Conservation (phyloP, 1,284 basidiomycete genomes). For the Wolfiporia cocos region DNA sequence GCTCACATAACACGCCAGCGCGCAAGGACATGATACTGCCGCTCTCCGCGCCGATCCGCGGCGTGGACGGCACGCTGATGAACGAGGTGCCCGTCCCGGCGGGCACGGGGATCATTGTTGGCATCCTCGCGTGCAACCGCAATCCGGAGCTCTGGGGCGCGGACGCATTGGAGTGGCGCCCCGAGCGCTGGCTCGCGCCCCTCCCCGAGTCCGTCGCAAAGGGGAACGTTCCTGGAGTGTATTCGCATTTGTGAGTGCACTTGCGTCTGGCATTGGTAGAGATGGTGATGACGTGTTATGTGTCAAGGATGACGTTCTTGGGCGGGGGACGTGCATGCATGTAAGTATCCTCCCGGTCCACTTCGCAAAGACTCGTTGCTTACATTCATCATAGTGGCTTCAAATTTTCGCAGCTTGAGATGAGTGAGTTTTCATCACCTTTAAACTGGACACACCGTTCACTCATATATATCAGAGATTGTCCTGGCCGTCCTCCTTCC, state of each 20-base stretch:
- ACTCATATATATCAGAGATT: conserved; percentile 12
- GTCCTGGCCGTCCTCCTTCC: conserved; percentile 13
- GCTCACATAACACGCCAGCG: too few species aligned
- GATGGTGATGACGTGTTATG: background rate
- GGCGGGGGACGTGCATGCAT: conserved; percentile 17
- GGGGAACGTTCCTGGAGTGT: conserved; percentile 14
- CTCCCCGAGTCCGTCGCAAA: conserved; percentile 13
- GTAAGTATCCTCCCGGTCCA: conserved; percentile 3
- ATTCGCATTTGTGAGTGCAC: conserved; percentile 13
- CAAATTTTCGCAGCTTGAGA: conserved; percentile 11
- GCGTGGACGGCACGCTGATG: conserved; percentile 30
- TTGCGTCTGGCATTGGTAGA: background rate
- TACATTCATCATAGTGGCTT: conserved; percentile 6
- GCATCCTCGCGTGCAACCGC: conserved; percentile 37
- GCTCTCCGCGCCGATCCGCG: conserved; percentile 35
- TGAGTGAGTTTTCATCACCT: conserved; percentile 5
- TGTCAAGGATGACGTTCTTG: conserved; percentile 18
- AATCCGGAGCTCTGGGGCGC: conserved; percentile 8
- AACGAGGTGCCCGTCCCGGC: conserved; percentile 37
- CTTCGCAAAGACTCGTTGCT: background rate
- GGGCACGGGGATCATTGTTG: conserved; percentile 34
- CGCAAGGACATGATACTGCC: conserved; percentile 47
- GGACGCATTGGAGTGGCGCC: conserved; percentile 10
- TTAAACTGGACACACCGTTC: background rate
- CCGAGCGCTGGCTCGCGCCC: conserved; percentile 11